These are phyloP conservation scores for Erodium texanum DNA, from an alignment of 441 rosid species.

Conservation along the genomic window DNA sequence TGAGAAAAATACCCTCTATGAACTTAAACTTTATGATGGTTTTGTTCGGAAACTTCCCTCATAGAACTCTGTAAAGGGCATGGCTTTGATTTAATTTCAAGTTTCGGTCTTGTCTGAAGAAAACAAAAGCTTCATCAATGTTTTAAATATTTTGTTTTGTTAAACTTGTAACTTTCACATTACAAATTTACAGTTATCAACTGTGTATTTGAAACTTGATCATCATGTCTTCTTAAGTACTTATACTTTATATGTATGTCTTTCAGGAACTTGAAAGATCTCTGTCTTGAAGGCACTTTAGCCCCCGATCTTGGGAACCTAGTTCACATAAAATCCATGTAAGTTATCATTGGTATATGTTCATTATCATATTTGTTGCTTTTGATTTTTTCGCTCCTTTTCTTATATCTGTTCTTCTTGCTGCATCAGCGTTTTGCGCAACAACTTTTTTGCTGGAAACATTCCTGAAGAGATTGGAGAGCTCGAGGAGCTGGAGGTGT, in stretches of 20 bases:
- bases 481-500: constrained; percentile 33
- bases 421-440: constrained; percentile 33
- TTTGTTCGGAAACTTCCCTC: not conserved
- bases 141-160: no score
- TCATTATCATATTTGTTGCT: not conserved
- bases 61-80: not conserved
- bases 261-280: constrained; percentile 40
- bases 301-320: constrained; percentile 34
- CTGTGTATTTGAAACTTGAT: not conserved
- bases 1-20: not conserved
- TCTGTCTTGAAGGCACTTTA: constrained; percentile 40
- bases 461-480: constrained; percentile 33
- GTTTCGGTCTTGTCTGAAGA: not conserved
- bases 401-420: not conserved
- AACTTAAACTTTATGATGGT: not conserved
- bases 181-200: not conserved
- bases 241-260: not conserved
- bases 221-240: not conserved
- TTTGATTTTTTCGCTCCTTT: not conserved
- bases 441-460: constrained; percentile 36
- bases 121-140: not conserved
- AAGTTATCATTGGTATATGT: constrained; percentile 10
- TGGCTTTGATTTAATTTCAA: not conserved
- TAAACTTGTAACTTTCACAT: not conserved
- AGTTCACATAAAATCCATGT: constrained; percentile 38